Conservation (phyloP, 2,329 filamentous ascomycete genomes). For the Aquanectria penicillioides region DNA sequence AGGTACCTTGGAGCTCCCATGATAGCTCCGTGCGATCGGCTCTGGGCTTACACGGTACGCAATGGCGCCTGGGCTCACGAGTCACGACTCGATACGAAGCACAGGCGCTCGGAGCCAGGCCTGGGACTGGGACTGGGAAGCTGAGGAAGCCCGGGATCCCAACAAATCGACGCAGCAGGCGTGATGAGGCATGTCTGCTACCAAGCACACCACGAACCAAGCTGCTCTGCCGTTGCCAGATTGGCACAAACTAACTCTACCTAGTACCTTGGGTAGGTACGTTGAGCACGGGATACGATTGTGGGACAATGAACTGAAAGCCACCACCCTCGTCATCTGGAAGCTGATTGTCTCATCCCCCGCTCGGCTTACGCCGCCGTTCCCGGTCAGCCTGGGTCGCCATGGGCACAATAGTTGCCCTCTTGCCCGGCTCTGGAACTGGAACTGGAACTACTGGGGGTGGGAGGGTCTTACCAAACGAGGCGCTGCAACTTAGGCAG, state of each 20-base stretch:
- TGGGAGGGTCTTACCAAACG: slow-evolving; percentile 13
- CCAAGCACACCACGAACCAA: neutral
- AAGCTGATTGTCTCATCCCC: slow-evolving; percentile 25
- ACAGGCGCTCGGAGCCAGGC: too few relatives aligned
- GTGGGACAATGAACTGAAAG: neutral
- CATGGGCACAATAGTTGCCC: too few relatives aligned
- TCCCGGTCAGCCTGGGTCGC: slow-evolving; percentile 9
- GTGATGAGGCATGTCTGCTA: too few relatives aligned
- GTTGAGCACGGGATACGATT: too few relatives aligned
- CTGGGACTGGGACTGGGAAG: slow-evolving; percentile 23
- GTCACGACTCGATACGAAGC: slow-evolving; percentile 29
- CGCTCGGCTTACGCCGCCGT: slow-evolving; percentile 22
- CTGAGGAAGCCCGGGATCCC: neutral
- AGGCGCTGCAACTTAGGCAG: too few relatives aligned
- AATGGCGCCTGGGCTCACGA: slow-evolving; percentile 25
- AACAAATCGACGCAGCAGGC: too few relatives aligned
- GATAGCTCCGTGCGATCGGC: slow-evolving; percentile 33
- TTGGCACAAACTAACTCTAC: neutral
- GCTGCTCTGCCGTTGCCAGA: neutral
- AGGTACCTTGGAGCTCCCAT: slow-evolving; percentile 40
- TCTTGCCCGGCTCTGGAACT: too few relatives aligned
- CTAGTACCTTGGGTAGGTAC: too few relatives aligned
- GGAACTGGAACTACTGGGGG: slow-evolving; percentile 6
- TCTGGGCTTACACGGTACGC: slow-evolving; percentile 16
- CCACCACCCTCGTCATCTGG: neutral